A percentile compares a stretch with the other conserved stretches of the same genome.
phyloP scores from a whole-genome alignment of 2,329 filamentous ascomycete genomes.

The Colletotrichum magnum region DNA sequence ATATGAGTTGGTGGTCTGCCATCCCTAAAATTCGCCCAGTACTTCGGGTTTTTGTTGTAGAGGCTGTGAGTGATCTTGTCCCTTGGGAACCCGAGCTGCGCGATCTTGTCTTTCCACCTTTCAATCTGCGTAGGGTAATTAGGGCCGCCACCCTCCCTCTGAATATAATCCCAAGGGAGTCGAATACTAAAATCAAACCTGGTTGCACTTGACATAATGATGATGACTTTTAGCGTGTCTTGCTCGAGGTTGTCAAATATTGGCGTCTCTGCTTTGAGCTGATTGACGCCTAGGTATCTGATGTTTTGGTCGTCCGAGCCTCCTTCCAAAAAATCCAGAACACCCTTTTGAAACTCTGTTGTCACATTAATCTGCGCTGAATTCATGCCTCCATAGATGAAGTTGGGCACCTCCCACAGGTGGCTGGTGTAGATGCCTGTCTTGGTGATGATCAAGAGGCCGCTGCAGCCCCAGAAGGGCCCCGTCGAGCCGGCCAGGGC shows the following conservation, averaged over 20 bases:
- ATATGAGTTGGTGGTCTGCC: neutral
- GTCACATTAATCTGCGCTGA: no score
- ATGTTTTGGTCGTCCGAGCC: neutral
- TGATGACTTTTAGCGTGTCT: neutral
- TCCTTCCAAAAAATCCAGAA: neutral
- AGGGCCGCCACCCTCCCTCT: neutral
- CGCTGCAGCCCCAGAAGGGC: constrained; percentile 37
- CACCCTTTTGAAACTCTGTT: neutral
- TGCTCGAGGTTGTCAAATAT: neutral
- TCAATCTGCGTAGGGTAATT: neutral
- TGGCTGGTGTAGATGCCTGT: constrained; percentile 32
- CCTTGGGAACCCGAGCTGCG: neutral
- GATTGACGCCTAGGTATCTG: neutral
- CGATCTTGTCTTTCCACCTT: neutral
- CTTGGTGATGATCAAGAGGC: constrained; percentile 27
- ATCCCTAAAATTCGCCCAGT: neutral
- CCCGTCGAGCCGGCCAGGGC: constrained; percentile 16
- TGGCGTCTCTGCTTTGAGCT: neutral
- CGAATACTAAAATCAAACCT: neutral
- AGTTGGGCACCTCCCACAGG: constrained; percentile 34
- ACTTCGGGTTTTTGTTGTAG: neutral
- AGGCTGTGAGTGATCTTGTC: neutral
- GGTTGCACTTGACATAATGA: neutral
- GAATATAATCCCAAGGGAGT: neutral
- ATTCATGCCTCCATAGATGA: neutral